phyloP scores from a whole-genome alignment of 2,329 filamentous ascomycete species.

The Pseudocercospora macadamiae region DNA sequence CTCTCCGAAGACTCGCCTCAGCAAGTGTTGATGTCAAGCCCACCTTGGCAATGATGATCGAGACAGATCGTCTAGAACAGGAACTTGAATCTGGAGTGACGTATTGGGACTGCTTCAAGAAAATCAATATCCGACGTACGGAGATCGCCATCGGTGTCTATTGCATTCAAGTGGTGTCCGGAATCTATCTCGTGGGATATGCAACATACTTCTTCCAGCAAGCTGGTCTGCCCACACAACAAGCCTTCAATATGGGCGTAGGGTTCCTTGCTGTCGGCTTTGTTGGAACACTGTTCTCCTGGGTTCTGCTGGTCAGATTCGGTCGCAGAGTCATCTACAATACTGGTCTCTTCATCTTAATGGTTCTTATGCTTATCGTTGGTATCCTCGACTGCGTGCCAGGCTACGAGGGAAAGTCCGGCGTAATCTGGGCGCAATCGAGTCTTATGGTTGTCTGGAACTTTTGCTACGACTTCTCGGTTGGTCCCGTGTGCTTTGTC shows the following conservation, averaged over 20 bases:
- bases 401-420: constrained; percentile 30
- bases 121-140: constrained; percentile 47
- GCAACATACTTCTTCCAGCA: constrained; percentile 54
- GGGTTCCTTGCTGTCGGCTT: constrained; percentile 48
- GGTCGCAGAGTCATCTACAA: constrained; percentile 48
- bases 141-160: constrained; percentile 50
- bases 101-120: constrained; percentile 46
- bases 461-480: constrained; percentile 42
- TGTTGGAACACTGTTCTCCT: constrained; percentile 46
- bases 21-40: constrained; percentile 44
- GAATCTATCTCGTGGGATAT: constrained; percentile 48
- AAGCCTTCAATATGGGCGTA: constrained; percentile 47
- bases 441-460: constrained; percentile 43
- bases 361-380: constrained; percentile 42
- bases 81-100: constrained; percentile 45
- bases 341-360: constrained; percentile 40
- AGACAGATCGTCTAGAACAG: constrained; percentile 42
- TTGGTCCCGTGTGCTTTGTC: constrained; percentile 45
- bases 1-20: constrained; percentile 42
- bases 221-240: constrained; percentile 43
- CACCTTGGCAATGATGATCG: constrained; percentile 45
- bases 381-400: constrained; percentile 46
- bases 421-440: constrained; percentile 46
- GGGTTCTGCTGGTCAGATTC: constrained; percentile 43
- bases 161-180: constrained; percentile 48